Evolutionary conservation across 2,329 filamentous ascomycete species (phyloP).

Genomic region (Scedosporium apiospermum): DNA sequence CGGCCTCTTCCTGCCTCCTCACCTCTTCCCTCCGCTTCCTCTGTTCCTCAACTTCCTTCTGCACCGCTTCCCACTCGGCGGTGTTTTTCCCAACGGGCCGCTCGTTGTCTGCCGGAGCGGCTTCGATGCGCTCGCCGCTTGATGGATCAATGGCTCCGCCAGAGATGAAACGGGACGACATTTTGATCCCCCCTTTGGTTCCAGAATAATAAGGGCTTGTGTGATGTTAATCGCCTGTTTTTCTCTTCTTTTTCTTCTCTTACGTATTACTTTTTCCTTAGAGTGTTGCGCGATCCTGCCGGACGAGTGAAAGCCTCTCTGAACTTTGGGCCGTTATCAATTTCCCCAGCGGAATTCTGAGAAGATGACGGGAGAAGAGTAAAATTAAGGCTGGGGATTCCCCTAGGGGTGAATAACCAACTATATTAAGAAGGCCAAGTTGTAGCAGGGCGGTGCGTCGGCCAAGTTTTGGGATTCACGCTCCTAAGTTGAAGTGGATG

Average conservation of each 20-base stretch:
- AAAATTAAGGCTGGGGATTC: no score
- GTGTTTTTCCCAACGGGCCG: constrained; percentile 15
- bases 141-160: constrained; percentile 38
- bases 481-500: no score
- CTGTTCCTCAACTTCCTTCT: constrained; percentile 54
- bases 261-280: background rate
- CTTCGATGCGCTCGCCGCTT: constrained; percentile 16
- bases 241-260: background rate
- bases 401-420: no score
- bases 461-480: no score
- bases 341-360: no score
- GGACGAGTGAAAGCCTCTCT: background rate
- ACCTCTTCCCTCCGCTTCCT: constrained; percentile 43
- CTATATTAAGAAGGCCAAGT: no score
- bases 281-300: background rate
- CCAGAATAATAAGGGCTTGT: no score
- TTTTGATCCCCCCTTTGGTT: constrained; percentile 15
- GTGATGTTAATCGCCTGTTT: background rate
- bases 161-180: constrained; percentile 48
- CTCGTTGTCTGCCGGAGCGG: constrained; percentile 13
- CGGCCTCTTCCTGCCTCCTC: constrained; percentile 29
- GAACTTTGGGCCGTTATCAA: background rate
- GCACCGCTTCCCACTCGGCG: constrained; percentile 54
- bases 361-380: no score
- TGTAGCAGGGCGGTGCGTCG: no score